A percentile compares a stretch with the other conserved stretches of the same genome.
These are phyloP conservation scores for Solanum pimpinellifolium DNA, from an alignment of 257 asterid genomes.

Conservation along the genomic window DNA sequence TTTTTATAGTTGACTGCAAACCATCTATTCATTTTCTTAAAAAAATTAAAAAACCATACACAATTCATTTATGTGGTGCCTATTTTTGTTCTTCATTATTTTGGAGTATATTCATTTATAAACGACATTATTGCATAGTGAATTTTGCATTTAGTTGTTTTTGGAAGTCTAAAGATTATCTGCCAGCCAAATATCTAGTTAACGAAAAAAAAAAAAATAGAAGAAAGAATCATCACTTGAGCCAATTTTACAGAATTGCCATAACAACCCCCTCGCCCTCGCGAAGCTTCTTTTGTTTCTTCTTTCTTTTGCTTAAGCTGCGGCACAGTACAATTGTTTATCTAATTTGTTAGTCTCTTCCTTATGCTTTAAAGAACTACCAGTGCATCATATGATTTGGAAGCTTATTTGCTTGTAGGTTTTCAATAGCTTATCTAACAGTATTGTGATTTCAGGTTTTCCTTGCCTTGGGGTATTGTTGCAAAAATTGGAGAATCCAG, in stretches of 20 bases:
- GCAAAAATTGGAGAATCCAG: conserved; percentile 98
- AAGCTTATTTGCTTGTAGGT: neutral
- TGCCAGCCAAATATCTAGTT: neutral
- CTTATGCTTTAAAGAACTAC: neutral
- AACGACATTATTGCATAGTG: neutral
- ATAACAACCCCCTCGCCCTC: neutral
- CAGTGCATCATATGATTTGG: neutral
- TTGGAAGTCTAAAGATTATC: neutral
- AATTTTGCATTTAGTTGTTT: neutral
- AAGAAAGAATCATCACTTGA: neutral
- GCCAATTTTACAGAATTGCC: neutral
- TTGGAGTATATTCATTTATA: neutral
- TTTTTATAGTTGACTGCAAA: neutral
- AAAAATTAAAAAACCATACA: neutral
- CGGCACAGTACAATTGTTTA: neutral
- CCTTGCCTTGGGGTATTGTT: conserved; percentile 88
- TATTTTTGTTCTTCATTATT: neutral
- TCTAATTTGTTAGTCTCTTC: neutral
- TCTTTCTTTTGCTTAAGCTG: neutral
- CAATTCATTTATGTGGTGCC: neutral
- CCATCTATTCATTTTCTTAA: neutral
- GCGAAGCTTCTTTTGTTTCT: neutral
- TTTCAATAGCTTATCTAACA: neutral
- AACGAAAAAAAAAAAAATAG: neutral
- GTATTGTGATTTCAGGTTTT: conserved; percentile 47